Evolutionary conservation across 345 rosid species (phyloP).

Genomic region (Aegle marmelos): DNA sequence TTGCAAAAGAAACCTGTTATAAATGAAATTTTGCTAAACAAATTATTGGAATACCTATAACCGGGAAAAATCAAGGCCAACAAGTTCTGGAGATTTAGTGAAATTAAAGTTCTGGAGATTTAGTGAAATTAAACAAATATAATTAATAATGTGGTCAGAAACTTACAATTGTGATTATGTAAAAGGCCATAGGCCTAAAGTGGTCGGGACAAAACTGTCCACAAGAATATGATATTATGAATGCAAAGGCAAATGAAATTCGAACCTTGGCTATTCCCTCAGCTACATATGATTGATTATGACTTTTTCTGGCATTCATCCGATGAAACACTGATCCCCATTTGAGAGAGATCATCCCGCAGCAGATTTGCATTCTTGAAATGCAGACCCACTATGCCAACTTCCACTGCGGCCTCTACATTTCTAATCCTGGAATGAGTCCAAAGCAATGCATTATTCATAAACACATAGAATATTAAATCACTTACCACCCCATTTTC

Average conservation of each 20-base stretch:
- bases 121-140: background rate
- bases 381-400: slow-evolving; percentile 66
- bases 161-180: background rate
- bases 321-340: slow-evolving; percentile 46
- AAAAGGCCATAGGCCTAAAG: background rate
- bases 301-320: slow-evolving; percentile 13
- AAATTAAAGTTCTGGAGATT: background rate
- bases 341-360: slow-evolving; percentile 38
- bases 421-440: slow-evolving; percentile 49
- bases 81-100: background rate
- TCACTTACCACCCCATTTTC: background rate
- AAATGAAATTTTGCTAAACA: too few relatives aligned
- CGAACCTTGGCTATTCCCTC: background rate
- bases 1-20: too few relatives aligned
- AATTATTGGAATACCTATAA: background rate
- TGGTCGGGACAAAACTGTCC: background rate
- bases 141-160: too few relatives aligned
- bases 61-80: background rate
- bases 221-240: background rate
- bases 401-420: slow-evolving; percentile 66
- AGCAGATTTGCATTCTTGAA: slow-evolving; percentile 59
- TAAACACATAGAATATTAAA: background rate
- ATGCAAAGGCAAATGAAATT: background rate
- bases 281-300: background rate
- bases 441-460: background rate